phyloP scores from a whole-genome alignment of 257 asterid genomes.

The Plectranthus barbatus region DNA sequence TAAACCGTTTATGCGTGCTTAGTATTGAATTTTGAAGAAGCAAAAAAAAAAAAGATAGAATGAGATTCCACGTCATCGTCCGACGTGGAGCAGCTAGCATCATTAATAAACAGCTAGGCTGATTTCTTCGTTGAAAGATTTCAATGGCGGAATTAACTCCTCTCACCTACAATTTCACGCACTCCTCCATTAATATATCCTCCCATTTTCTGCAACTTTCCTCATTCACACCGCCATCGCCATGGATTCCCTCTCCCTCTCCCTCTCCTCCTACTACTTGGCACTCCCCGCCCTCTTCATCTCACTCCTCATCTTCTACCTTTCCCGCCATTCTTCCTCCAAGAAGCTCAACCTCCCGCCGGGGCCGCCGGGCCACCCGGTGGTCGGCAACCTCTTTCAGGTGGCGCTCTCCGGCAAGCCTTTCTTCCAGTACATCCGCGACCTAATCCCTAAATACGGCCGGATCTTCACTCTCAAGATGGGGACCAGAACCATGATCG shows the following conservation, averaged over 20 bases:
- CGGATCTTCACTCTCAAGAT: conserved; percentile 66
- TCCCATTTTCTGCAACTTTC: neutral
- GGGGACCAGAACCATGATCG: conserved; percentile 81
- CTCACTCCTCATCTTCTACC: conserved; percentile 29
- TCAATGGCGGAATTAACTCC: conserved; percentile 23
- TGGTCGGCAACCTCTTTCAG: conserved; percentile 90
- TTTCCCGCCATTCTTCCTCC: conserved; percentile 24
- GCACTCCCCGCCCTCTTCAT: conserved; percentile 31
- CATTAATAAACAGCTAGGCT: neutral
- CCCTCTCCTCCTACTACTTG: conserved; percentile 15
- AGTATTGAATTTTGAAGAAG: too few species aligned
- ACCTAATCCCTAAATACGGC: conserved; percentile 57
- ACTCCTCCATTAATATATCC: conserved; percentile 19
- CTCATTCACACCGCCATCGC: neutral
- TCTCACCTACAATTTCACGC: conserved; percentile 42
- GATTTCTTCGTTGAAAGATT: conserved; percentile 3
- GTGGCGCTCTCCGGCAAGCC: conserved; percentile 77
- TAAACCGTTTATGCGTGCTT: too few species aligned
- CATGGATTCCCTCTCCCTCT: conserved; percentile 35
- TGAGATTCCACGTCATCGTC: neutral
- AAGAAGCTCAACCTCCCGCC: conserved; percentile 71
- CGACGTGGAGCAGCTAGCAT: neutral
- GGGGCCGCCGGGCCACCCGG: conserved; percentile 86
- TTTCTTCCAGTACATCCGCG: conserved; percentile 63
- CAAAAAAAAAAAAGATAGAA: neutral